These are phyloP conservation scores for Triglochin maritima DNA, from an alignment of 106 monocot genomes.

Conservation along the genomic window DNA sequence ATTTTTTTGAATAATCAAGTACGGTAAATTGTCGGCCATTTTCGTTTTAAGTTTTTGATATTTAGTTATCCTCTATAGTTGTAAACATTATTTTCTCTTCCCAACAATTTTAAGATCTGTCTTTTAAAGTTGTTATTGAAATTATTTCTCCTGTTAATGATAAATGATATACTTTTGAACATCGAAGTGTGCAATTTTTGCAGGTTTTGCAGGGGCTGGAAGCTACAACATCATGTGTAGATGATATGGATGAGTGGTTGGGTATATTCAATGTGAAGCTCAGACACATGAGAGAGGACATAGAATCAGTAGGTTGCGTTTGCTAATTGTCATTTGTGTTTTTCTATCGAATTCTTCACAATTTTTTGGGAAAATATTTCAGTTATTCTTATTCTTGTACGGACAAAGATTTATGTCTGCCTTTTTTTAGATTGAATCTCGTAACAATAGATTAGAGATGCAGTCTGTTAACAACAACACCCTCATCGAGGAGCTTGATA, in stretches of 20 bases:
- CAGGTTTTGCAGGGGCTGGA: conserved; percentile 90
- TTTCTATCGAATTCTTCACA: background rate
- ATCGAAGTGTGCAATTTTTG: background rate
- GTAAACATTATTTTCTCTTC: no score
- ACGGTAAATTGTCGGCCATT: no score
- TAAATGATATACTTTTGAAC: no score
- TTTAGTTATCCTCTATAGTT: no score
- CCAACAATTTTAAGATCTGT: no score
- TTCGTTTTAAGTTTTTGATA: no score
- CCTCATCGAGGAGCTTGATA: conserved; percentile 89
- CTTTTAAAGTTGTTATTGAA: no score
- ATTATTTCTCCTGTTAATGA: no score
- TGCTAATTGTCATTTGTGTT: background rate
- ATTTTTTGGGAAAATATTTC: no score
- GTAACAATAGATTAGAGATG: conserved; percentile 93
- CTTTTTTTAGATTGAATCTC: conserved; percentile 82
- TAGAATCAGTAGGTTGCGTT: conserved; percentile 60
- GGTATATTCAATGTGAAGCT: conserved; percentile 92
- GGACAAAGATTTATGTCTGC: no score
- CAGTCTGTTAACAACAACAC: conserved; percentile 70
- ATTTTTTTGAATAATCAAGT: no score
- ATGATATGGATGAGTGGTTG: conserved; percentile 99
- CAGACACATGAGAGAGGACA: conserved; percentile 99
- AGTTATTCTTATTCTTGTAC: no score
- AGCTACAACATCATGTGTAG: conserved; percentile 54